phyloP scores from a whole-genome alignment of 2,329 filamentous ascomycete genomes.

The Mycogone perniciosa region DNA sequence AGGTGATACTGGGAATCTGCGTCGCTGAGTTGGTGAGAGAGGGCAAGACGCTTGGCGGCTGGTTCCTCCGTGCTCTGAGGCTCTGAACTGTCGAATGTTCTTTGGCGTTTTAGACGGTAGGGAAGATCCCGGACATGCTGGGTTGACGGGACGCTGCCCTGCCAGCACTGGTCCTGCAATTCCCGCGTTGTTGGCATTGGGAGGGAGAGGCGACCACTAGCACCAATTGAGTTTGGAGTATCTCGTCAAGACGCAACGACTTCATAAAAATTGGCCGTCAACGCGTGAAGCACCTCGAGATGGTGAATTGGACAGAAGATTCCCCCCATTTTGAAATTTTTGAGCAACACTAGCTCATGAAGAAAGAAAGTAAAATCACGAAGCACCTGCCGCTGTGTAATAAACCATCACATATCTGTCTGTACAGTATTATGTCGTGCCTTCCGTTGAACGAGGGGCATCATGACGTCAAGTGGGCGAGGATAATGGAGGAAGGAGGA shows the following conservation, averaged over 20 bases:
- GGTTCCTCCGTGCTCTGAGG: background rate
- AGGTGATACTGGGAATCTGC: background rate
- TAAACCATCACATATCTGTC: background rate
- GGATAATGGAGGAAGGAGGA: background rate
- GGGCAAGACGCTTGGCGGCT: constrained; percentile 1
- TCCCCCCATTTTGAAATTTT: background rate
- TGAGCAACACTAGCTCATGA: background rate
- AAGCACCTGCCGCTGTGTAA: background rate
- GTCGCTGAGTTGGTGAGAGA: background rate
- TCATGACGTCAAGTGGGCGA: background rate
- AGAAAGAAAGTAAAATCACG: too few species aligned
- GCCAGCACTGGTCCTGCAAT: too few species aligned
- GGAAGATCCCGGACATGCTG: too few species aligned
- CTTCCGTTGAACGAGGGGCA: background rate
- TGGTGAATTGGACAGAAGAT: too few species aligned
- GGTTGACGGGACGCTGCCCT: too few species aligned
- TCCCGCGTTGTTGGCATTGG: too few species aligned
- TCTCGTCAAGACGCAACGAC: too few species aligned
- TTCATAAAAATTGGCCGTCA: too few species aligned
- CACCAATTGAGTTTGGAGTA: too few species aligned
- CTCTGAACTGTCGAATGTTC: background rate
- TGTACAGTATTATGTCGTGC: background rate
- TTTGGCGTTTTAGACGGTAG: background rate
- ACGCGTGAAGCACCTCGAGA: too few species aligned
- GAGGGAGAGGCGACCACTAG: too few species aligned